Evolutionary conservation across 2,329 filamentous ascomycete genomes (phyloP).

Genomic region (Cladophialophora bantiana): DNA sequence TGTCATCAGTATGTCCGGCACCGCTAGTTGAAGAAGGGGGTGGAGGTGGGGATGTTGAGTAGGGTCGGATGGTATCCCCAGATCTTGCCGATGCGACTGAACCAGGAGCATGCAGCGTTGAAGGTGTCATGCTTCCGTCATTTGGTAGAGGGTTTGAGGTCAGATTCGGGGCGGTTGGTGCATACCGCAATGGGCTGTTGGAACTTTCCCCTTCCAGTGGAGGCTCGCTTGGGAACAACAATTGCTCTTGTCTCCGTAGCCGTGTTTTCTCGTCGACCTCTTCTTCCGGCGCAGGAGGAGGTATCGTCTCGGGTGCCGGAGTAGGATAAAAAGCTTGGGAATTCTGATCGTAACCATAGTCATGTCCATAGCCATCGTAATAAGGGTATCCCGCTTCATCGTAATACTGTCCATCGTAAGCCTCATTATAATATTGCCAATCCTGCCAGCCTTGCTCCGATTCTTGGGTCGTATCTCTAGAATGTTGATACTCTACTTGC

Average conservation of each 20-base stretch:
- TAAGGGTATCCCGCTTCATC: conserved; percentile 36
- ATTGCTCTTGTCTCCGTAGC: conserved; percentile 76
- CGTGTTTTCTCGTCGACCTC: conserved; percentile 81
- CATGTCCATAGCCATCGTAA: conserved; percentile 30
- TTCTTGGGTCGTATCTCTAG: conserved; percentile 14
- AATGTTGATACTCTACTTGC: conserved; percentile 23
- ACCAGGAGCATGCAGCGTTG: conserved; percentile 30
- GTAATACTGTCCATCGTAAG: conserved; percentile 36
- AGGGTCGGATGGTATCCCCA: conserved; percentile 42
- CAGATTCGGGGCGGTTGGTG: conserved; percentile 54
- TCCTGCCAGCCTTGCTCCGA: conserved; percentile 29
- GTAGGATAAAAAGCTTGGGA: conserved; percentile 22
- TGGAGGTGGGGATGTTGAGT: conserved; percentile 34
- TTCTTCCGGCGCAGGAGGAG: conserved; percentile 64
- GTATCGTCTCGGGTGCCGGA: conserved; percentile 30
- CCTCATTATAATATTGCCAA: conserved; percentile 25
- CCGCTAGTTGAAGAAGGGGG: conserved; percentile 47
- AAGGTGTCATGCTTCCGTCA: conserved; percentile 41
- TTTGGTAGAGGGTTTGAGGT: conserved; percentile 48
- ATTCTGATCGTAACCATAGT: conserved; percentile 26
- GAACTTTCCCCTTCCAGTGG: conserved; percentile 61
- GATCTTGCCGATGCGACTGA: conserved; percentile 42
- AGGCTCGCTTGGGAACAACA: conserved; percentile 81
- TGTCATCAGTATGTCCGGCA: conserved; percentile 68
- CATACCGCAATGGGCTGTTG: conserved; percentile 43